Conservation (phyloP, 2,329 filamentous ascomycete genomes). For the Fusarium sp. region DNA sequence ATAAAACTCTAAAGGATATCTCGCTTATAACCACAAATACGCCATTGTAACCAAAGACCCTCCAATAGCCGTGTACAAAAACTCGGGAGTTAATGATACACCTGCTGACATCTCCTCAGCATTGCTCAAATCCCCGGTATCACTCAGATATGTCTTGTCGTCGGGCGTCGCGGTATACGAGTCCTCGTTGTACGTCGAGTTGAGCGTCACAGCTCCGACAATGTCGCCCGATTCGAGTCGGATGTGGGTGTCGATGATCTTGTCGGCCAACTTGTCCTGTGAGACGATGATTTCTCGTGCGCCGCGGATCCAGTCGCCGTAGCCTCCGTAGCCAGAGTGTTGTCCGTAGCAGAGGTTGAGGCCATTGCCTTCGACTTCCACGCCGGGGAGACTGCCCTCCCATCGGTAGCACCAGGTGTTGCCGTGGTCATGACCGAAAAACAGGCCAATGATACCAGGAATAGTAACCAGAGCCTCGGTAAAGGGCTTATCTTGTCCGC, state of each 20-base stretch:
- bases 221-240: constrained; percentile 67
- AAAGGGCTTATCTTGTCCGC: constrained; percentile 69
- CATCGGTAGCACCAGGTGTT: constrained; percentile 69
- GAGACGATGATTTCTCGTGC: constrained; percentile 66
- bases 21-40: constrained; percentile 17
- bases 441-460: constrained; percentile 67
- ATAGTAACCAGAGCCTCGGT: constrained; percentile 71
- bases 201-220: constrained; percentile 66
- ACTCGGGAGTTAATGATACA: neutral
- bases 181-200: constrained; percentile 70
- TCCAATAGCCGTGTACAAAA: neutral
- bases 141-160: constrained; percentile 47
- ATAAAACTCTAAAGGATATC: neutral
- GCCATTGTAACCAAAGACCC: constrained; percentile 6
- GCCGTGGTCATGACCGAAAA: constrained; percentile 76
- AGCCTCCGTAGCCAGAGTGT: constrained; percentile 78
- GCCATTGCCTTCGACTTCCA: constrained; percentile 56
- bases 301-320: constrained; percentile 73
- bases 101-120: neutral
- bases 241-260: constrained; percentile 69
- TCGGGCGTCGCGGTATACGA: constrained; percentile 61
- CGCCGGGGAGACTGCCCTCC: constrained; percentile 53
- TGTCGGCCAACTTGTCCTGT: constrained; percentile 53
- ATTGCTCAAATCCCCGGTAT: neutral
- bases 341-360: constrained; percentile 70